Evolutionary conservation across 441 rosid genomes (phyloP).

Genomic region (Adansonia grandidieri): DNA sequence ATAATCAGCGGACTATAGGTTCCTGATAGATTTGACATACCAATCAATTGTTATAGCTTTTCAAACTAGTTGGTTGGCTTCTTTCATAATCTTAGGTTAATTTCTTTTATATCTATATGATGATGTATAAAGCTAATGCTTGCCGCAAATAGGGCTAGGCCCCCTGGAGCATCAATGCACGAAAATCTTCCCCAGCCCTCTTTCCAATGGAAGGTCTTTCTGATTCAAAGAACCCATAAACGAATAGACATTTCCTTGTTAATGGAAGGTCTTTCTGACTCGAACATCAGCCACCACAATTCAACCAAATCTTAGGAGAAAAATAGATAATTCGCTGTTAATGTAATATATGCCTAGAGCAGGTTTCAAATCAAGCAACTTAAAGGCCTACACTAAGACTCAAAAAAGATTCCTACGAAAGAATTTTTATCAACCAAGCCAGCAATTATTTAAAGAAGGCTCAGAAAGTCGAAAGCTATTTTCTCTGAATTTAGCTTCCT

Average conservation of each 20-base stretch:
- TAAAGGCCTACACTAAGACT: background rate
- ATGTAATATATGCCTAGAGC: background rate
- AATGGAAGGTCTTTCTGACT: background rate
- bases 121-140: slow-evolving; percentile 1
- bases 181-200: background rate
- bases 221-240: slow-evolving; percentile 14
- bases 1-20: background rate
- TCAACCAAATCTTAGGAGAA: background rate
- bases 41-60: background rate
- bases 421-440: background rate
- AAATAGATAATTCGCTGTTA: background rate
- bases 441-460: background rate
- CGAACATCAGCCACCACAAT: background rate
- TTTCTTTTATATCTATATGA: background rate
- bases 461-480: background rate
- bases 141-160: slow-evolving; percentile 14
- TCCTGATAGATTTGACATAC: background rate
- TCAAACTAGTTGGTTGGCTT: background rate
- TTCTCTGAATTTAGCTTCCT: background rate
- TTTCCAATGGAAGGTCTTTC: background rate
- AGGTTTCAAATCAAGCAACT: background rate
- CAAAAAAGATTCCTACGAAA: background rate
- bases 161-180: slow-evolving; percentile 12
- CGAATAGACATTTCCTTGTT: background rate
- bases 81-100: slow-evolving; percentile 14